phyloP scores from a whole-genome alignment of 305 asterid genomes.

The Fraxinus sp. region DNA sequence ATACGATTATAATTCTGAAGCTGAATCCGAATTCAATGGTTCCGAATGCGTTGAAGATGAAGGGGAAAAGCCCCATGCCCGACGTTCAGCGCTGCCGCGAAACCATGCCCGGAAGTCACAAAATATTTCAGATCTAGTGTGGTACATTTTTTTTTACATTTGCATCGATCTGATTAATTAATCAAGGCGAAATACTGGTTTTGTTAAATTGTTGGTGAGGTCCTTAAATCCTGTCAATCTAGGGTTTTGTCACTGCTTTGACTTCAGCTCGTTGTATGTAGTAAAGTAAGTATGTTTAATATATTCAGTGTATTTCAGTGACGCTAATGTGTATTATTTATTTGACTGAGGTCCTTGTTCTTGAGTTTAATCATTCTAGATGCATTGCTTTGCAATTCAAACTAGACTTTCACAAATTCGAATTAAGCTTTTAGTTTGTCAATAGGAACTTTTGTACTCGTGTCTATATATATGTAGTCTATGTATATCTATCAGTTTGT shows the following conservation, averaged over 20 bases:
- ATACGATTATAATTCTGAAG: slow-evolving; percentile 32
- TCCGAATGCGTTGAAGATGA: slow-evolving; percentile 44
- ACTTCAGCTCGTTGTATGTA: neutral
- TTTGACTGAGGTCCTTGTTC: neutral
- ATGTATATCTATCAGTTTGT: neutral
- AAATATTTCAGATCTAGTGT: slow-evolving; percentile 68
- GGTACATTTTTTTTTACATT: slow-evolving; percentile 34
- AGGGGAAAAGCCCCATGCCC: slow-evolving; percentile 31
- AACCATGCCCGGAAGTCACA: slow-evolving; percentile 48
- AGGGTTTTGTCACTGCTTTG: slow-evolving; percentile 31
- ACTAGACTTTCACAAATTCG: neutral
- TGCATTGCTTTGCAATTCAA: neutral
- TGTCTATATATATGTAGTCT: neutral
- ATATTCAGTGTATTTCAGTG: neutral
- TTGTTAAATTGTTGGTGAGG: slow-evolving; percentile 10
- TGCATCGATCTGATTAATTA: slow-evolving; percentile 9
- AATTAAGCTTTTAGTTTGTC: neutral
- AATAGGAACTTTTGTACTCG: neutral
- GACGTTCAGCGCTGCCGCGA: slow-evolving; percentile 41
- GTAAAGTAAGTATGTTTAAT: neutral
- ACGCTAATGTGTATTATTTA: neutral
- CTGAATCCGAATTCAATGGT: slow-evolving; percentile 36
- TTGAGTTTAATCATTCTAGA: neutral
- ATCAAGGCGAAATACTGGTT: neutral
- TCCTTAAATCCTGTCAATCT: slow-evolving; percentile 19